Evolutionary conservation across 257 asterid genomes (phyloP).

Genomic region (Ocimum tenuiflorum): DNA sequence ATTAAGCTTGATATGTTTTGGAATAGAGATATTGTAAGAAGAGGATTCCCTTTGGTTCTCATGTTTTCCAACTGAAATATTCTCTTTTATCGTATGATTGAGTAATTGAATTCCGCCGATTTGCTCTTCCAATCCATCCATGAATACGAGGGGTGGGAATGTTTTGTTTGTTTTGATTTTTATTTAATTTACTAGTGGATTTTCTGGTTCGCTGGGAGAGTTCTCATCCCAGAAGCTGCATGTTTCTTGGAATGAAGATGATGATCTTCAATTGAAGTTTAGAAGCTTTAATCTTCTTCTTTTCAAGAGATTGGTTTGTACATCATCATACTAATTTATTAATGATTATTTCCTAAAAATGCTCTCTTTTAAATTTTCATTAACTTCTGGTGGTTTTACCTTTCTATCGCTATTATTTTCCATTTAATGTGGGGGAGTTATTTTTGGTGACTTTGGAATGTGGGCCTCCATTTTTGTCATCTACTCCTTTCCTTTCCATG

Average conservation of each 20-base stretch:
- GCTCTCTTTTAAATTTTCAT: neutral
- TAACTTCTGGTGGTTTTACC: neutral
- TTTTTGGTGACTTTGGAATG: constrained; percentile 23
- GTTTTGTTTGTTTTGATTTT: neutral
- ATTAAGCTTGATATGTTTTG: neutral
- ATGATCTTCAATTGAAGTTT: neutral
- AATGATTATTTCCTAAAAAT: neutral
- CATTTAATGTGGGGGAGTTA: neutral
- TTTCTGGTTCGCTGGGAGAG: neutral
- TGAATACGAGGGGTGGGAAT: neutral
- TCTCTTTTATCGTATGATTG: neutral
- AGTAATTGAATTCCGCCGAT: neutral
- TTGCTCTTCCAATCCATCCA: neutral
- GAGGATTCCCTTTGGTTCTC: neutral
- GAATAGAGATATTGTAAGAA: neutral
- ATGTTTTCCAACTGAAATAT: neutral
- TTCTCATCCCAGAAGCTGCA: too few species aligned
- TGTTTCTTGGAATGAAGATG: neutral
- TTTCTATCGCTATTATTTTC: neutral
- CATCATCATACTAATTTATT: too few species aligned
- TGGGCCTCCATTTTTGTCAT: constrained; percentile 30
- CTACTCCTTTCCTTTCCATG: constrained; percentile 14
- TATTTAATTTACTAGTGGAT: neutral
- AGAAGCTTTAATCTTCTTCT: neutral
- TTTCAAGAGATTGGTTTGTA: too few species aligned